A percentile compares a stretch with the other conserved stretches of the same genome.
These are phyloP conservation scores for Saccharum hybrid DNA, from an alignment of 202 grass and related monocot species.

Conservation along the genomic window DNA sequence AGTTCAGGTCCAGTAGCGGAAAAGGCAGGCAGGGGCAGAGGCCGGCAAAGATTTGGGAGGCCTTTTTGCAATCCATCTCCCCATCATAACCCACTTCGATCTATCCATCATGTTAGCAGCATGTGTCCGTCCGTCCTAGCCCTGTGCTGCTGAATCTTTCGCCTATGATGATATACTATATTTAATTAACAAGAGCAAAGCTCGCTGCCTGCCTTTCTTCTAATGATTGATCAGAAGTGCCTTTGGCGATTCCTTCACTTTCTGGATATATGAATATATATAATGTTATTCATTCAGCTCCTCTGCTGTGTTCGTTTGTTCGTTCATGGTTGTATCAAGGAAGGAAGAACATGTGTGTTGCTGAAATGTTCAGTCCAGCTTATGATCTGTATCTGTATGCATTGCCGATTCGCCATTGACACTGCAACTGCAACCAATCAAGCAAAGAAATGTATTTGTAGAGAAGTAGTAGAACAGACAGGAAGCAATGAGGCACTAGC, in stretches of 20 bases:
- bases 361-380: neutral
- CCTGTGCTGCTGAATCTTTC: neutral
- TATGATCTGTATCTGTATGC: neutral
- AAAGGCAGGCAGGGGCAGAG: no score
- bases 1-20: neutral
- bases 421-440: neutral
- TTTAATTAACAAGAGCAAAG: slow-evolving; percentile 10
- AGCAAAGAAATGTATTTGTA: neutral
- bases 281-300: neutral
- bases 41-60: slow-evolving; percentile 41
- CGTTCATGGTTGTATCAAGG: neutral
- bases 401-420: neutral
- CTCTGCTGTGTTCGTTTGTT: neutral
- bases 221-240: neutral
- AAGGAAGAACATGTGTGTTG: neutral
- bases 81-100: slow-evolving; percentile 7
- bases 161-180: neutral
- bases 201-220: neutral
- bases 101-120: slow-evolving; percentile 26
- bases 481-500: neutral
- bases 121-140: neutral
- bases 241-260: neutral
- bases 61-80: slow-evolving; percentile 42
- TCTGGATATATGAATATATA: neutral
- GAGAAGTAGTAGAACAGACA: neutral